These are phyloP conservation scores for Trametes pubescens DNA, from an alignment of 1,284 basidiomycete species.

Conservation along the genomic window DNA sequence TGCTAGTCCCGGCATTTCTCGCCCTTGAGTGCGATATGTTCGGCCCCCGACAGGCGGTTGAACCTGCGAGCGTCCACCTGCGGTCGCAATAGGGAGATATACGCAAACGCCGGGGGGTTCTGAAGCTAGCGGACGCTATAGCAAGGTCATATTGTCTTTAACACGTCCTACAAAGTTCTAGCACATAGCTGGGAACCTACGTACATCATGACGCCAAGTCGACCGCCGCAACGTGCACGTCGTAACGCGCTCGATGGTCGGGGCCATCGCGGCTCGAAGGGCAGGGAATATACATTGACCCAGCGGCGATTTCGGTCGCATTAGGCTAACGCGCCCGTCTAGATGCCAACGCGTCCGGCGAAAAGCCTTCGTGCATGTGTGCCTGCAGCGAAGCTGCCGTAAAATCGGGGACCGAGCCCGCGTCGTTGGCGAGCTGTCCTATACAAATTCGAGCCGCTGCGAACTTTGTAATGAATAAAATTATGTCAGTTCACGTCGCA, in stretches of 20 bases:
- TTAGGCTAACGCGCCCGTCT: neutral
- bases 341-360: neutral
- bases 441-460: neutral
- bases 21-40: neutral
- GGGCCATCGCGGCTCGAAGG: neutral
- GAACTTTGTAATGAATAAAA: neutral
- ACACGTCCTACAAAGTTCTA: neutral
- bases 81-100: slow-evolving; percentile 5
- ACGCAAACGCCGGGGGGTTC: slow-evolving; percentile 8
- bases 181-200: neutral
- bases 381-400: neutral
- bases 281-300: neutral
- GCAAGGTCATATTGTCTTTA: neutral
- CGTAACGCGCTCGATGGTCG: neutral
- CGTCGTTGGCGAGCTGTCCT: neutral
- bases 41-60: neutral
- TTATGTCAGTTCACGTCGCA: neutral
- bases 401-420: neutral
- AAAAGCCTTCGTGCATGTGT: neutral
- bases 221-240: too few relatives aligned
- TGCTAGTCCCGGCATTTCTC: slow-evolving; percentile 1
- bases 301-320: neutral
- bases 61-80: neutral
- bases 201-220: neutral
- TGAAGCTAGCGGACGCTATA: slow-evolving; percentile 10